Conservation (phyloP, 768 basidiomycete species). For the Lenzites betulinus region DNA sequence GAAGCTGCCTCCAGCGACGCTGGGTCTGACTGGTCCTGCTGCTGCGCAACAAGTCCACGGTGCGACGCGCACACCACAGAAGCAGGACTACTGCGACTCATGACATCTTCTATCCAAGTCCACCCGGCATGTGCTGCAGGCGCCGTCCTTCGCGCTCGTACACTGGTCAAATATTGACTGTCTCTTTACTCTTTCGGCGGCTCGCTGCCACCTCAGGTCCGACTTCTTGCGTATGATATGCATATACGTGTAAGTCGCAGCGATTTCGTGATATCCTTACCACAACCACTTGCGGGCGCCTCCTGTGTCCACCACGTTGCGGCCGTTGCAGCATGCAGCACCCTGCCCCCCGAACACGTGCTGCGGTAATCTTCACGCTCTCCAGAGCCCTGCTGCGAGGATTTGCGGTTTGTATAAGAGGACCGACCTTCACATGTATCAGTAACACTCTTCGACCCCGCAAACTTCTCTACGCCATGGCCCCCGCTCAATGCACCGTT, state of each 20-base stretch:
- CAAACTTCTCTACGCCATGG: not conserved
- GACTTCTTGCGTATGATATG: no score
- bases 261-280: no score
- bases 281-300: not conserved
- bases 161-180: not conserved
- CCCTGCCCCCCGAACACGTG: not conserved
- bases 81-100: not conserved
- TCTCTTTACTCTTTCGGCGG: no score
- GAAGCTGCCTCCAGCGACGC: not conserved
- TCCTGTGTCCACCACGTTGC: not conserved
- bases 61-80: not conserved
- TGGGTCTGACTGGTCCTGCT: not conserved
- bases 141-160: no score
- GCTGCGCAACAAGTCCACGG: not conserved
- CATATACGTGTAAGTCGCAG: no score
- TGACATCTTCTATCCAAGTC: not conserved
- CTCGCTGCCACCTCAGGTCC: no score
- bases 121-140: no score
- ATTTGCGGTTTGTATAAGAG: not conserved
- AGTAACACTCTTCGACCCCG: no score
- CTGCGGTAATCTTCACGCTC: not conserved
- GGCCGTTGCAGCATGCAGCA: not conserved
- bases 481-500: constrained; percentile 1
- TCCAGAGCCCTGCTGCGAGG: not conserved
- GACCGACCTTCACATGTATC: not conserved